Evolutionary conservation across 2,329 filamentous ascomycete genomes (phyloP), one percentile per base, ranked within the genome.

Genomic region (Aspergillus transmontanensis): DNA sequence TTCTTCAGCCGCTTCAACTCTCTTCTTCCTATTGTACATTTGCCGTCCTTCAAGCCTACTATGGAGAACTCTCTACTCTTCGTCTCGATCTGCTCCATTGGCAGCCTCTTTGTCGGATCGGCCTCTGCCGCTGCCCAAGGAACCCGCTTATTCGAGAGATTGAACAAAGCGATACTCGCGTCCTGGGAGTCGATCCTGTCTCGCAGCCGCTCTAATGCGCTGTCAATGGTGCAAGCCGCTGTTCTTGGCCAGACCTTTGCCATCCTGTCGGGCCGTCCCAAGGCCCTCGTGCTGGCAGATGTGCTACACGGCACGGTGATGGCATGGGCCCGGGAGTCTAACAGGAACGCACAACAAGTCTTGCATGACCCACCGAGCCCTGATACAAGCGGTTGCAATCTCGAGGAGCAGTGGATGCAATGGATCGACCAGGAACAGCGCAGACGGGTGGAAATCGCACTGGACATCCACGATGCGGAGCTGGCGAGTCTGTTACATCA

Each of bases 41-140:
- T 58, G 1, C 63, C 68, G 0, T 65, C 67, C 1, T 69, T 69
- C 14, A 61, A 69, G 10, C 72, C 72, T 14, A 69, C 67, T 2
- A 58, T 64, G 10, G 66, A 73, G 57, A 74, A 72, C 19, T 74
- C 75, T 9, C 64, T 76, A 26, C 62, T 79, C 1, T 68, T 78
- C 2, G 54, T 78, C 39, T 78, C 76, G 0, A 75, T 79, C 16
- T 79, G 77, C 59, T 78, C 77, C 0, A 64, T 79, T 3, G 77
- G 77, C 1, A 75, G 74, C 39, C 68, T 79, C 1, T 78, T 78
- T 36, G 68, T 76, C 1, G 77, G 77, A 9, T 76, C 73, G 0
- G 62, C 72, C 0, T 60, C 67, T 58, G 77, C 75, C 6, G 51
- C 70, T 16, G 61, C 68, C 2, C 73, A 75, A 55, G 72, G 73